These are phyloP conservation scores for Blastobotrys elegans DNA, from an alignment of 1,139 yeast genomes.

Conservation along the genomic window DNA sequence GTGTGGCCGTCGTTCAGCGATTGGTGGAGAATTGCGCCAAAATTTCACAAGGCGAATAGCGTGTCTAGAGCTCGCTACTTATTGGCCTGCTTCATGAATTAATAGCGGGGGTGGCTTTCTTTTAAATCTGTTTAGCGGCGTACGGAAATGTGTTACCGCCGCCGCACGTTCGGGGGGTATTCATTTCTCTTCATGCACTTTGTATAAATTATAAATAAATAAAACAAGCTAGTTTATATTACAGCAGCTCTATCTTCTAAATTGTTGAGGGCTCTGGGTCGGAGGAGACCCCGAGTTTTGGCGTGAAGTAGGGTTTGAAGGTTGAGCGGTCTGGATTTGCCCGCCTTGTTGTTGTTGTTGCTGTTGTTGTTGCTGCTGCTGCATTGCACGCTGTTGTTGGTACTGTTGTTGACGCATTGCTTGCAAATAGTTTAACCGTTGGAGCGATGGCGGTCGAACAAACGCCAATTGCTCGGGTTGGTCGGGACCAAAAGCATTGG, in stretches of 20 bases:
- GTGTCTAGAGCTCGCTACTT: too few relatives aligned
- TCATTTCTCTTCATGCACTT: too few relatives aligned
- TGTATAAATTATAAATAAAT: too few relatives aligned
- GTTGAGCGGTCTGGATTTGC: conserved; percentile 22
- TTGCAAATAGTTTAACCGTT: conserved; percentile 24
- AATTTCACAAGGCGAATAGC: too few relatives aligned
- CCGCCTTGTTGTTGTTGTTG: conserved; percentile 24
- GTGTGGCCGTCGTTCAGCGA: too few relatives aligned
- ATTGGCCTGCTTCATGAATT: too few relatives aligned
- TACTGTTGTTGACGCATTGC: conserved; percentile 23
- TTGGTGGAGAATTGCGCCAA: too few relatives aligned
- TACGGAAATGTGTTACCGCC: too few relatives aligned
- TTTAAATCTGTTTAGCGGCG: too few relatives aligned
- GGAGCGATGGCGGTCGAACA: conserved; percentile 36
- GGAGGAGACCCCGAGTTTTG: background rate
- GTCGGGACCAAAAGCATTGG: conserved; percentile 33
- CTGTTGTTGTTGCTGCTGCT: conserved; percentile 29
- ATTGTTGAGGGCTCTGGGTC: background rate
- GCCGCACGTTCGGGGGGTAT: too few relatives aligned
- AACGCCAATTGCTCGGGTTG: conserved; percentile 28
- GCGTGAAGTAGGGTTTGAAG: conserved; percentile 8
- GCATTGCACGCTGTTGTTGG: conserved; percentile 30
- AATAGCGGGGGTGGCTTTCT: too few relatives aligned
- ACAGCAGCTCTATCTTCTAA: background rate
- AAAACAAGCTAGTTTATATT: too few relatives aligned